Evolutionary conservation across 2,329 filamentous ascomycete species (phyloP).

Genomic region (Neoarthrinium moseri): DNA sequence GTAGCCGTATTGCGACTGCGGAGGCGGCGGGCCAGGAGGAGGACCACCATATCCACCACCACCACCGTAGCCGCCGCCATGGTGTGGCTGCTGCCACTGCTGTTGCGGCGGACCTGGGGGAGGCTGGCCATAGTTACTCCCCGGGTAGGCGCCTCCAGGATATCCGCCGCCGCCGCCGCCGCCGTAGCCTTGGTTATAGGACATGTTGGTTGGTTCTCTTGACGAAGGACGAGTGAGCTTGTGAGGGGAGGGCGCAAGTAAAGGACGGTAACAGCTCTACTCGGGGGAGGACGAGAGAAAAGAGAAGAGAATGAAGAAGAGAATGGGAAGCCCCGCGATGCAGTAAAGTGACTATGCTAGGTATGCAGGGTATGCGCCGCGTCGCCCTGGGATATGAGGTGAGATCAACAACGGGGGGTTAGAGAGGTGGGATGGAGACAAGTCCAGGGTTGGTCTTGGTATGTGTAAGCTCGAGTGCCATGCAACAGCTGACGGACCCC

Average conservation of each 20-base stretch:
- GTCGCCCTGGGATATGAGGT: too few relatives aligned
- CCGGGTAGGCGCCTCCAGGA: constrained; percentile 7
- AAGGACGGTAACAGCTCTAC: too few relatives aligned
- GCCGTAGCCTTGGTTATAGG: constrained; percentile 12
- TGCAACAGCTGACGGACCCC: too few relatives aligned
- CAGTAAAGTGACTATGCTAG: too few relatives aligned
- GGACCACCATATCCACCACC: constrained; percentile 17
- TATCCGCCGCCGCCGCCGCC: constrained; percentile 10
- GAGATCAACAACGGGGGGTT: too few relatives aligned
- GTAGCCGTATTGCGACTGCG: constrained; percentile 7
- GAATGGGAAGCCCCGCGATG: too few relatives aligned
- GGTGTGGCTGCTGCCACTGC: constrained; percentile 6
- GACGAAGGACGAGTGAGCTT: not conserved
- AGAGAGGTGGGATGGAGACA: too few relatives aligned
- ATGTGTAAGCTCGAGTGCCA: too few relatives aligned
- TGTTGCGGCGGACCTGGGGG: constrained; percentile 3
- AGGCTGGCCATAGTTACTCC: constrained; percentile 9
- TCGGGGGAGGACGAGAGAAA: too few relatives aligned
- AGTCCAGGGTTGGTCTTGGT: too few relatives aligned
- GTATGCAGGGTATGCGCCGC: too few relatives aligned
- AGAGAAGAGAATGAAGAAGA: not conserved
- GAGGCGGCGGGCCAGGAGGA: constrained; percentile 13
- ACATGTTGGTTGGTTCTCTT: constrained; percentile 2
- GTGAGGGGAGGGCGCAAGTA: not conserved
- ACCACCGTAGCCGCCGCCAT: constrained; percentile 13